Evolutionary conservation across 768 basidiomycete genomes (phyloP).

Genomic region (Boletales sp.): DNA sequence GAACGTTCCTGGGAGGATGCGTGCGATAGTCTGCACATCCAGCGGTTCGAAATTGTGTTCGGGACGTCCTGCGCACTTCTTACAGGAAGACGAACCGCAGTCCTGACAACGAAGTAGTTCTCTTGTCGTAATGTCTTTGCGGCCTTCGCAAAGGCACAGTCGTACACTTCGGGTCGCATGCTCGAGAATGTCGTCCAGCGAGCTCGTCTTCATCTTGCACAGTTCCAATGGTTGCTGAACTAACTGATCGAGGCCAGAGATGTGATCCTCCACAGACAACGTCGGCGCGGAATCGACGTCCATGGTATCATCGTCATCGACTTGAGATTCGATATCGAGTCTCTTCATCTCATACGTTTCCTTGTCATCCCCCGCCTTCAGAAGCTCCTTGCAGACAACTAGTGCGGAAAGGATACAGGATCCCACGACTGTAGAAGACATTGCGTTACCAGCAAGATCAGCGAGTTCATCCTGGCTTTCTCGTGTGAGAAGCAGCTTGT

Average conservation of each 20-base stretch:
- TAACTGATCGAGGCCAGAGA: slow-evolving; percentile 73
- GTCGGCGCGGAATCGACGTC: slow-evolving; percentile 41
- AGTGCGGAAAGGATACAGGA: slow-evolving; percentile 84
- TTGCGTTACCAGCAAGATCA: slow-evolving; percentile 94
- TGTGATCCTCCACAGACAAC: slow-evolving; percentile 41
- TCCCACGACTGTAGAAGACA: slow-evolving; percentile 96
- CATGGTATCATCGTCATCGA: slow-evolving; percentile 40
- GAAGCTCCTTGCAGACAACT: slow-evolving; percentile 58
- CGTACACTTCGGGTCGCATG: slow-evolving; percentile 70
- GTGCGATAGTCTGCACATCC: slow-evolving; percentile 47
- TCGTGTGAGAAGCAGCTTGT: slow-evolving; percentile 86
- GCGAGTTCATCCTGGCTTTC: slow-evolving; percentile 93
- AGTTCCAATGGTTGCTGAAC: slow-evolving; percentile 64
- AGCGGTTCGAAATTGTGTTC: slow-evolving; percentile 72
- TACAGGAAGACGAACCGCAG: slow-evolving; percentile 78
- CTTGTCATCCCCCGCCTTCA: slow-evolving; percentile 63
- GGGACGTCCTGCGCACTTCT: slow-evolving; percentile 85
- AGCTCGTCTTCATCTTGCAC: slow-evolving; percentile 43
- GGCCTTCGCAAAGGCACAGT: slow-evolving; percentile 90
- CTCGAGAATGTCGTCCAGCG: slow-evolving; percentile 54
- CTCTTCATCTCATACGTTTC: slow-evolving; percentile 68
- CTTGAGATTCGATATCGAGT: slow-evolving; percentile 29
- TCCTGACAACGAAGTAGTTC: slow-evolving; percentile 67
- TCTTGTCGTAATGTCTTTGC: slow-evolving; percentile 67
- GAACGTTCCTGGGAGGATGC: slow-evolving; percentile 72